Evolutionary conservation across 257 asterid species (phyloP).

Genomic region (Ballota nigra): DNA sequence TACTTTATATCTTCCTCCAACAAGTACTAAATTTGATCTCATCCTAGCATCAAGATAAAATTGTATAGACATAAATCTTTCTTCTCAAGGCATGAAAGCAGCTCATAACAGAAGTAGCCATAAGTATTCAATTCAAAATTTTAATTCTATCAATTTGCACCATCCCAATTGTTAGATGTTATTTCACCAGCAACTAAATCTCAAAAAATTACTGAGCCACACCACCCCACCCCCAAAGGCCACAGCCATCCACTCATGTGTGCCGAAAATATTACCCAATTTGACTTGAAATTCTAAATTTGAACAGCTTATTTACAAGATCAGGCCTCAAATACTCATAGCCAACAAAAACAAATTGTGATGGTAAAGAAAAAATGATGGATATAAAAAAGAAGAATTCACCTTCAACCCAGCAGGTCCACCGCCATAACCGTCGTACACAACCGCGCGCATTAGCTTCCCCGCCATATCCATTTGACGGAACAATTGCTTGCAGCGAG

Average conservation of each 20-base stretch:
- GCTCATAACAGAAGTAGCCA: not conserved
- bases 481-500: not conserved
- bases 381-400: constrained; percentile 1
- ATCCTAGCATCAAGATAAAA: not conserved
- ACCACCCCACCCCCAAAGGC: not conserved
- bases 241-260: not conserved
- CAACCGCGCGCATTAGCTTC: constrained; percentile 73
- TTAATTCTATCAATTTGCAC: not conserved
- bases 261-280: not conserved
- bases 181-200: not conserved
- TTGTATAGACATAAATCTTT: not conserved
- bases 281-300: not conserved
- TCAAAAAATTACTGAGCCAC: not conserved
- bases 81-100: constrained; percentile 1
- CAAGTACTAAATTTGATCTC: not conserved
- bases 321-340: not conserved
- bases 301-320: not conserved
- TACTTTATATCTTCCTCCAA: not conserved
- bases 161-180: not conserved
- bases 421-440: constrained; percentile 70
- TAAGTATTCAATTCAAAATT: not conserved
- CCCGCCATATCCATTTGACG: constrained; percentile 44
- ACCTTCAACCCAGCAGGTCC: constrained; percentile 82
- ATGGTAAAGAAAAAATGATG: not conserved
- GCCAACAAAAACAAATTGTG: not conserved